Percentiles rank a stretch among this genome's conserved stretches.
phyloP scores from a whole-genome alignment of 2,329 filamentous ascomycete species.

The Grosmannia serpens region DNA sequence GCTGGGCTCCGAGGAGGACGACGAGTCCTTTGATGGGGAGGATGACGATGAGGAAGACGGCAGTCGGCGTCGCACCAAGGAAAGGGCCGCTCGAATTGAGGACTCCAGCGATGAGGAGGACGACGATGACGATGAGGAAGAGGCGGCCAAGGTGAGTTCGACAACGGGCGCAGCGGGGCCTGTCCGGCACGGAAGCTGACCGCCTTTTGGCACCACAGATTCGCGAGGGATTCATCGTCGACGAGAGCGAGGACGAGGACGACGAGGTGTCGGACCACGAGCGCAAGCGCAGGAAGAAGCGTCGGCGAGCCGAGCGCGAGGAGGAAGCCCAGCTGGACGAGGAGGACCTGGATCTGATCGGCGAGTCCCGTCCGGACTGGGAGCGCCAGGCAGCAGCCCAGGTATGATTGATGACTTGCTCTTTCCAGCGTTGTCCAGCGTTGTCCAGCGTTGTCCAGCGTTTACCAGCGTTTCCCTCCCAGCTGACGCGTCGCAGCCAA shows the following conservation, averaged over 20 bases:
- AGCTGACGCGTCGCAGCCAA: slow-evolving; percentile 43
- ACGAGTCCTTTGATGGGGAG: slow-evolving; percentile 72
- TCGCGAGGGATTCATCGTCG: slow-evolving; percentile 90
- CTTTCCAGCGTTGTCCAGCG: no score
- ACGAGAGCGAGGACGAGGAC: slow-evolving; percentile 75
- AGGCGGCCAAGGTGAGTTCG: slow-evolving; percentile 53
- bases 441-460: no score
- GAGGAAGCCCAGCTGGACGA: slow-evolving; percentile 87
- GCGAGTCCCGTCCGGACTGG: slow-evolving; percentile 63
- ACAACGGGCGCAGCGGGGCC: no score
- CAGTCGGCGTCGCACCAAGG: slow-evolving; percentile 28
- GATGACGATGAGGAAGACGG: slow-evolving; percentile 66
- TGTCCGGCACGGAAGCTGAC: not conserved
- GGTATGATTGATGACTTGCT: no score
- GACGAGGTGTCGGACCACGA: slow-evolving; percentile 43
- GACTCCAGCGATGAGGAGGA: slow-evolving; percentile 91
- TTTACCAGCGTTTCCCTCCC: no score
- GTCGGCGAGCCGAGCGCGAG: slow-evolving; percentile 63
- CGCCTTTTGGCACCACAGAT: slow-evolving; percentile 42
- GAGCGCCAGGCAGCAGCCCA: slow-evolving; percentile 56
- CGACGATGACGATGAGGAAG: slow-evolving; percentile 84
- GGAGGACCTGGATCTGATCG: slow-evolving; percentile 91
- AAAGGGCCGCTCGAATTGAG: slow-evolving; percentile 40
- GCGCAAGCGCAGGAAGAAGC: slow-evolving; percentile 61
- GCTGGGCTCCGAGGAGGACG: slow-evolving; percentile 74